Conservation (phyloP, 345 rosid genomes). For the Acer campestre region DNA sequence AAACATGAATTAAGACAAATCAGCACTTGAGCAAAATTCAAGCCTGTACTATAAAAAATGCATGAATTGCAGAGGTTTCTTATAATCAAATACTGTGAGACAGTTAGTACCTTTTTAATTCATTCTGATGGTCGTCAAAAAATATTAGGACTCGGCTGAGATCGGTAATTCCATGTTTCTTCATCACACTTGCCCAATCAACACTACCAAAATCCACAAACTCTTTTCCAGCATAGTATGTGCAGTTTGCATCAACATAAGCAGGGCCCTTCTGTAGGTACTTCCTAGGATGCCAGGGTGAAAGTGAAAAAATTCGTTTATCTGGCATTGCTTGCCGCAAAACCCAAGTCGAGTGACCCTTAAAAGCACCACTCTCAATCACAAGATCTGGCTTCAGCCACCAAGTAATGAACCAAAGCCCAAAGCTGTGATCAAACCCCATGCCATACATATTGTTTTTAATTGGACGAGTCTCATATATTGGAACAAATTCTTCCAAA, state of each 20-base stretch:
- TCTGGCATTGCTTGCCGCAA: slow-evolving; percentile 97
- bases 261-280: slow-evolving; percentile 92
- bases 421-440: slow-evolving; percentile 99
- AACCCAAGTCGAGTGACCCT: slow-evolving; percentile 99
- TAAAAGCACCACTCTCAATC: slow-evolving; percentile 99
- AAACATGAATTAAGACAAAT: slow-evolving; percentile 20
- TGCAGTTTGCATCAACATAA: slow-evolving; percentile 94
- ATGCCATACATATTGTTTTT: slow-evolving; percentile 93
- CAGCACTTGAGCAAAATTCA: slow-evolving; percentile 10
- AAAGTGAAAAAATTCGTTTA: slow-evolving; percentile 70
- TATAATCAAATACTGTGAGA: slow-evolving; percentile 1
- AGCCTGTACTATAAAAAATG: neutral
- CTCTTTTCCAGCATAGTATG: slow-evolving; percentile 96
- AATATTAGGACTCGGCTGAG: slow-evolving; percentile 67
- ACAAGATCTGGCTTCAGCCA: slow-evolving; percentile 93
- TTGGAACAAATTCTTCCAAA: slow-evolving; percentile 88
- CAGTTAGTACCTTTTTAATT: slow-evolving; percentile 71
- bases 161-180: slow-evolving; percentile 65
- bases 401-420: slow-evolving; percentile 90
- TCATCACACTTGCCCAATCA: slow-evolving; percentile 77
- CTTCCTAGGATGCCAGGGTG: slow-evolving; percentile 95
- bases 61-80: neutral
- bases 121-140: slow-evolving; percentile 98
- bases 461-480: slow-evolving; percentile 91
- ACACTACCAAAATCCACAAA: slow-evolving; percentile 95